phyloP scores from a whole-genome alignment of 352 stramenopile genomes.

The Phytopythium sindhum region DNA sequence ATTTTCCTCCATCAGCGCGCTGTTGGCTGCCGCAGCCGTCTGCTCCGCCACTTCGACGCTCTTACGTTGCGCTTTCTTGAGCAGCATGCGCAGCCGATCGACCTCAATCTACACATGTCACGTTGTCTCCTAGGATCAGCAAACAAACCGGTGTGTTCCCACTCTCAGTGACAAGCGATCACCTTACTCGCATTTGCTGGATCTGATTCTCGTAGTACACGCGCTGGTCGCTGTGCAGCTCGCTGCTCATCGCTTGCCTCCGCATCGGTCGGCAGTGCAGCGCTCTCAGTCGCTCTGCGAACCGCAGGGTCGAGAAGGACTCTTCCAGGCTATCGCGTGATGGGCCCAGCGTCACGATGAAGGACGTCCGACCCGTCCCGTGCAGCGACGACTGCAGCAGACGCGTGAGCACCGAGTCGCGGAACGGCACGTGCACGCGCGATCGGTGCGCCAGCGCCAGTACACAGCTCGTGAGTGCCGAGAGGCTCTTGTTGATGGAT shows the following conservation, averaged over 20 bases:
- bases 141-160: too few species aligned
- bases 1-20: constrained; percentile 62
- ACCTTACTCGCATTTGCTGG: constrained; percentile 54
- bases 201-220: constrained; percentile 71
- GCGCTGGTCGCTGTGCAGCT: constrained; percentile 50
- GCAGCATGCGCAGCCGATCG: constrained; percentile 39
- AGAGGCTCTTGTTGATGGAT: constrained; percentile 77
- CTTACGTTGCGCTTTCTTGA: constrained; percentile 43
- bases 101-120: constrained; percentile 40
- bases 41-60: constrained; percentile 22
- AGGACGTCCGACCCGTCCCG: constrained; percentile 42
- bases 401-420: constrained; percentile 66
- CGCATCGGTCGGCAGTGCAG: constrained; percentile 54
- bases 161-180: neutral
- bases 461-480: constrained; percentile 74
- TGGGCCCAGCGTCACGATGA: constrained; percentile 68
- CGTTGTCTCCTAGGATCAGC: neutral
- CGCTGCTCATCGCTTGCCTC: constrained; percentile 43
- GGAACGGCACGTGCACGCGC: constrained; percentile 53
- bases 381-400: constrained; percentile 67
- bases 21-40: constrained; percentile 26
- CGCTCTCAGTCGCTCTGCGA: constrained; percentile 61
- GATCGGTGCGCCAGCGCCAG: constrained; percentile 58
- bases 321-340: constrained; percentile 54
- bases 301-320: constrained; percentile 65